phyloP scores from a whole-genome alignment of 352 stramenopile species.

The Peronospora destructor region DNA sequence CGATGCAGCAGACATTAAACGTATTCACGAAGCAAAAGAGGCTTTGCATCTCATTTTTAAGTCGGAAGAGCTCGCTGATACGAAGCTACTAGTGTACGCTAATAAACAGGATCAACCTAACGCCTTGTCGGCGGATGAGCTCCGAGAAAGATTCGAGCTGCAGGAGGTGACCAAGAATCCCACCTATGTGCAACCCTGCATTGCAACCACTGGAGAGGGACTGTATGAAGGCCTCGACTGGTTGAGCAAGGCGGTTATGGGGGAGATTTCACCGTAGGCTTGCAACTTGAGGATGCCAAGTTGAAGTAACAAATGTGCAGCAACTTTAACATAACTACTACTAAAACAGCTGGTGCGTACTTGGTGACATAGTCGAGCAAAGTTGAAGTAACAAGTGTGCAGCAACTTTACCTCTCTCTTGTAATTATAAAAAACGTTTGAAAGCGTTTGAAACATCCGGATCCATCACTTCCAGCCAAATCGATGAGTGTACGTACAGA shows the following conservation, averaged over 20 bases:
- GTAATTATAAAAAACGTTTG: no score
- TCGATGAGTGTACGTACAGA: conserved; percentile 27
- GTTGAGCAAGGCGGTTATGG: conserved; percentile 33
- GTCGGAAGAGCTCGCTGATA: conserved; percentile 32
- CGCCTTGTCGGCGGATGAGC: conserved; percentile 26
- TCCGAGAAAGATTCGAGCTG: conserved; percentile 32
- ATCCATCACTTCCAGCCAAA: not conserved
- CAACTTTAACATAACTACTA: no score
- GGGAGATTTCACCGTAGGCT: conserved; percentile 1
- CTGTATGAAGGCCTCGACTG: conserved; percentile 49
- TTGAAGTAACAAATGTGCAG: no score
- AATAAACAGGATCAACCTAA: conserved; percentile 47
- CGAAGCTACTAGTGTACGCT: conserved; percentile 42
- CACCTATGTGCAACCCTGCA: conserved; percentile 29
- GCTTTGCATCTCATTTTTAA: conserved; percentile 39
- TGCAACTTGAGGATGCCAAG: no score
- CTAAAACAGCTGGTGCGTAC: no score
- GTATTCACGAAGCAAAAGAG: conserved; percentile 40
- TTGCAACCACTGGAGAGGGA: conserved; percentile 28
- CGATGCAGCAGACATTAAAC: conserved; percentile 47
- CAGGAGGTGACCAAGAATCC: conserved; percentile 31
- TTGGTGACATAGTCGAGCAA: no score
- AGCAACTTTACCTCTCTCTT: no score
- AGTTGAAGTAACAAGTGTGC: no score
- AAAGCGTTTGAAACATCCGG: not conserved